Conservation (phyloP, 768 basidiomycete genomes). For the Mycena galericulata region DNA sequence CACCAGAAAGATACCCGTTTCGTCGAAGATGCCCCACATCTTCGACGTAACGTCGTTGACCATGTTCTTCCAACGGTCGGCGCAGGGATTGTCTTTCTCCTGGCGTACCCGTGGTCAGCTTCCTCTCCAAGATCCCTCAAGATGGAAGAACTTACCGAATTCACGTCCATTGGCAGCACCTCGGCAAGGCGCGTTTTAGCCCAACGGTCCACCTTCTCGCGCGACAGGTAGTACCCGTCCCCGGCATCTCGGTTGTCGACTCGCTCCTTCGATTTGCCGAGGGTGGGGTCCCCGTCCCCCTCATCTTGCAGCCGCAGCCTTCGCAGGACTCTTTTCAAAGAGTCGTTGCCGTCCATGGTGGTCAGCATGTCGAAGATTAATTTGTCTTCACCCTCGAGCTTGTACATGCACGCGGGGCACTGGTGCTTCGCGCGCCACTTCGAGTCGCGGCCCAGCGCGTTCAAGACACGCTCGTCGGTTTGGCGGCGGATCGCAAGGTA, state of each 20-base stretch:
- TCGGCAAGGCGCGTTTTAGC: background rate
- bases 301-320: background rate
- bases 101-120: too few species aligned
- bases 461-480: constrained; percentile 16
- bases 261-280: constrained; percentile 20
- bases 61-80: too few species aligned
- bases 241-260: constrained; percentile 18
- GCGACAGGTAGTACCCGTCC: constrained; percentile 21
- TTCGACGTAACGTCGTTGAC: too few species aligned
- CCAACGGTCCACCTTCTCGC: constrained; percentile 32
- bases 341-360: constrained; percentile 44
- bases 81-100: too few species aligned
- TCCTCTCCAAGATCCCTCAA: too few species aligned
- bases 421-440: constrained; percentile 38
- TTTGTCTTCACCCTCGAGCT: constrained; percentile 36
- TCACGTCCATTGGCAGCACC: background rate
- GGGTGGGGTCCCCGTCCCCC: constrained; percentile 15
- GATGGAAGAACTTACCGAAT: too few species aligned
- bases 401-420: constrained; percentile 42
- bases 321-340: constrained; percentile 32
- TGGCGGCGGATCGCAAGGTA: constrained; percentile 31
- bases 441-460: constrained; percentile 31
- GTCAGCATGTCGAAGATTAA: constrained; percentile 35
- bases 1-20: too few species aligned
- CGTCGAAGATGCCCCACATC: too few species aligned